phyloP scores from a whole-genome alignment of 495 filamentous ascomycete species.

The Xeromyces bisporus region DNA sequence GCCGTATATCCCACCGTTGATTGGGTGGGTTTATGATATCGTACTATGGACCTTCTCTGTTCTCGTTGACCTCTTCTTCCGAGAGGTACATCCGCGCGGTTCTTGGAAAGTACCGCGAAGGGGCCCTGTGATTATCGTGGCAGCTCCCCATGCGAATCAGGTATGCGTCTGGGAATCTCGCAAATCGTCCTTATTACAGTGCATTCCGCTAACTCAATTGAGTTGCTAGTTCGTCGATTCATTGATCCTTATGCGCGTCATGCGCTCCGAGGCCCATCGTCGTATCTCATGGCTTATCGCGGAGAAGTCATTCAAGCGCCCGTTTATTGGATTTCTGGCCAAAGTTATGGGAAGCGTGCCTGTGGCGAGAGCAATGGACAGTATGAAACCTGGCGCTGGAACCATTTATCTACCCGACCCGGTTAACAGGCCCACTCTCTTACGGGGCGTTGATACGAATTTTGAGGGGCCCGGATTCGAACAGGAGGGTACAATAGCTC shows the following conservation, averaged over 20 bases:
- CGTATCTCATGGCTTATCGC: constrained; percentile 86
- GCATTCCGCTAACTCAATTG: constrained; percentile 1
- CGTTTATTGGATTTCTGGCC: constrained; percentile 72
- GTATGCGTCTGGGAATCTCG: constrained; percentile 31
- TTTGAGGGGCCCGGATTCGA: constrained; percentile 60
- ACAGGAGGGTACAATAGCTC: constrained; percentile 64
- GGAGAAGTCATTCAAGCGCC: constrained; percentile 76
- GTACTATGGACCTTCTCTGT: constrained; percentile 72
- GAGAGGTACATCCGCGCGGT: constrained; percentile 87
- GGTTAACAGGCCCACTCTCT: constrained; percentile 61
- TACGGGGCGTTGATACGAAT: constrained; percentile 73
- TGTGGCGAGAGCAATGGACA: constrained; percentile 79
- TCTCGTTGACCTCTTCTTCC: constrained; percentile 87
- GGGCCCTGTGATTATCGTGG: constrained; percentile 87
- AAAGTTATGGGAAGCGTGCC: constrained; percentile 69
- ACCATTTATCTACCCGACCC: constrained; percentile 86
- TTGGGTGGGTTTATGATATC: constrained; percentile 62
- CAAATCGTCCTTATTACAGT: background rate
- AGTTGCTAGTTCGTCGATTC: constrained; percentile 75
- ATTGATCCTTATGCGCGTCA: constrained; percentile 76
- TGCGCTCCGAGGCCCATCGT: constrained; percentile 69
- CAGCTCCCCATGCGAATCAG: constrained; percentile 98
- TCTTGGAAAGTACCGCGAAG: constrained; percentile 80
- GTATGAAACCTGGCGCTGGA: constrained; percentile 59
- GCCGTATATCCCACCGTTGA: constrained; percentile 50